Base-by-base conservation (phyloP, 768 basidiomycete species). In the Mycena olivaceomarginata region DNA sequence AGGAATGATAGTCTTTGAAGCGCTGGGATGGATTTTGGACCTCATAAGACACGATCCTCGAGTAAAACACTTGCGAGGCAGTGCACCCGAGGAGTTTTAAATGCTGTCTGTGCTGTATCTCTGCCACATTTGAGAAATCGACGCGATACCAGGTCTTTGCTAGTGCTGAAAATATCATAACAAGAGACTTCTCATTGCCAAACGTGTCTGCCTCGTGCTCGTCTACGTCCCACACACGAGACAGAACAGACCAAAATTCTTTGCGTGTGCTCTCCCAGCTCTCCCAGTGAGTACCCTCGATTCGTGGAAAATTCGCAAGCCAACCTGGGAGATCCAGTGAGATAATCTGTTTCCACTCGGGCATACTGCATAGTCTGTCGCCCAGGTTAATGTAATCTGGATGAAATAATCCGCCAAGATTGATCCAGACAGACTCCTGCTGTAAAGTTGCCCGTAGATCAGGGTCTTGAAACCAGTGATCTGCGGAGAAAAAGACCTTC, bases 31-130 rank as follows among this genome's bases (percentile, higher is more conserved):
- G 13, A 25, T 46, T 48, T 25, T 66, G 57, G 57, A 59, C 57
- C 57, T 59, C 57, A 59, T 59, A 59, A 59, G 57, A 59, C 25
- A 59, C 57, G 57, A 59, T 37, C 57, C 31, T 59, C 25, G 57
- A 59, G 57, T 59, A 59, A 59, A 59, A 59, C 57, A 59, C 57
- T 59, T 59, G 57, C 57, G 57, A 59, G 10, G 37, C 66, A 25
- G 66, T 67, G 66, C 66, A 67, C 66, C 48, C 31, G 66, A 51
- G 18, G 31, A 67, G 66, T 37, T 8, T 25, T 9, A 67, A 9
- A 67, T 59, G 57, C 57, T 31, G 57, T 37, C 31, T 51, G 31
- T 37, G 48, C 25, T 51, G 46, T 6, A 67, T 51, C 43, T 22
- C 45, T 22, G 25, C 22, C 20, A 48, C 3, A 25, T 18, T 51